Percentiles rank a stretch among this genome's conserved stretches.
Evolutionary conservation across 139 green algal species (phyloP).

Genomic region (Micromonas commoda): DNA sequence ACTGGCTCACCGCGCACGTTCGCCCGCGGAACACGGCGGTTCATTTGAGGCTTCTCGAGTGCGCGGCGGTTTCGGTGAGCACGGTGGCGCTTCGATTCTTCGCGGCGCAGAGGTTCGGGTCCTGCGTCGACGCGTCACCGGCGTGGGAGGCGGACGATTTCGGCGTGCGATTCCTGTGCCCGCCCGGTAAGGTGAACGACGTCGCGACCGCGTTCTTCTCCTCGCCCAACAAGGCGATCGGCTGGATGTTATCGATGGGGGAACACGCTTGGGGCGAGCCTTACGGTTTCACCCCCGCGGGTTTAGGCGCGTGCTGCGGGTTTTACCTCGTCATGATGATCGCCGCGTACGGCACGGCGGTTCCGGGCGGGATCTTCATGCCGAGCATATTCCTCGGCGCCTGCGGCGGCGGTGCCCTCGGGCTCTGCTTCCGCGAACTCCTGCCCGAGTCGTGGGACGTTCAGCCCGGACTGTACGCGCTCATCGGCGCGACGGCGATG

Average conservation of each 20-base stretch:
- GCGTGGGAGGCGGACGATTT: slow-evolving; percentile 37
- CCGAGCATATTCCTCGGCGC: slow-evolving; percentile 67
- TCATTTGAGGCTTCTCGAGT: not conserved
- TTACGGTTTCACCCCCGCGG: not conserved
- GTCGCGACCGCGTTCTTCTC: slow-evolving; percentile 29
- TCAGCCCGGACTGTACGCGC: slow-evolving; percentile 59
- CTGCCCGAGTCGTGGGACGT: slow-evolving; percentile 15
- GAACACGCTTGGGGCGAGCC: not conserved
- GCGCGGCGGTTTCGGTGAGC: not conserved
- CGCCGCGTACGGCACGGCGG: slow-evolving; percentile 56
- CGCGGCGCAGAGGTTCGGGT: slow-evolving; percentile 28
- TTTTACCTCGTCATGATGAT: slow-evolving; percentile 73
- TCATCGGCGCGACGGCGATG: slow-evolving; percentile 69
- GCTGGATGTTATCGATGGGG: slow-evolving; percentile 22
- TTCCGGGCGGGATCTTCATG: slow-evolving; percentile 88
- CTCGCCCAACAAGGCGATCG: slow-evolving; percentile 9
- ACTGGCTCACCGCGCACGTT: not conserved
- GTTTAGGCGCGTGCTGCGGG: not conserved
- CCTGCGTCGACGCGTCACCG: slow-evolving; percentile 44
- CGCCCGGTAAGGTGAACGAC: slow-evolving; percentile 13
- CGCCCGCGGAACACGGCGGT: not conserved
- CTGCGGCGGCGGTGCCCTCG: not conserved
- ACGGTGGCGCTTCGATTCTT: slow-evolving; percentile 21
- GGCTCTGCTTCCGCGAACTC: not conserved
- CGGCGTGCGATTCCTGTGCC: slow-evolving; percentile 3